phyloP scores from a whole-genome alignment of 2,329 filamentous ascomycete species.

The Epichloe sp. region DNA sequence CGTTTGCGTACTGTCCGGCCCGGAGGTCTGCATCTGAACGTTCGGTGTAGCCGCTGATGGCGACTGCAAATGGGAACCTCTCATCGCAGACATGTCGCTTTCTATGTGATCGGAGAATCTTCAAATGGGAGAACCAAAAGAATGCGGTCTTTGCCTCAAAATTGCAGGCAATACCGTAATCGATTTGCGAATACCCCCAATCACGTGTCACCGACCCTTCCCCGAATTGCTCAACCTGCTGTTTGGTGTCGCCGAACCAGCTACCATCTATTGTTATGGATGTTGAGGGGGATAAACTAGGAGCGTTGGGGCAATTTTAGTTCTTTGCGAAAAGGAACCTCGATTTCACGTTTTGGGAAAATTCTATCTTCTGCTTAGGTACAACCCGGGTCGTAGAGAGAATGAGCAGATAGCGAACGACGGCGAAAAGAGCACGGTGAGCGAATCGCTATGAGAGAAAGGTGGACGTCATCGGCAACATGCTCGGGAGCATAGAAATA shows the following conservation, averaged over 20 bases:
- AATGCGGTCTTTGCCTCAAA: not conserved
- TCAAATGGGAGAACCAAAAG: not conserved
- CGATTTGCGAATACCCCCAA: conserved; percentile 3
- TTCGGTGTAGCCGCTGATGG: conserved; percentile 3
- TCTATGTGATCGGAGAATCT: not conserved
- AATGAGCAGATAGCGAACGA: not conserved
- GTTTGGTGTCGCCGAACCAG: conserved; percentile 7
- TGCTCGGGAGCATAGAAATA: not conserved
- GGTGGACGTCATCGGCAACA: not conserved
- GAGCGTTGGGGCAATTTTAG: not conserved
- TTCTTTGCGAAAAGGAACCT: not conserved
- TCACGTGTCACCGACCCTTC: conserved; percentile 9
- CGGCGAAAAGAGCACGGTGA: not conserved
- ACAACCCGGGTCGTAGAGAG: not conserved
- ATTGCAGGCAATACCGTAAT: not conserved
- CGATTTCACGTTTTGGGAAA: not conserved
- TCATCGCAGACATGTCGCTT: conserved; percentile 19
- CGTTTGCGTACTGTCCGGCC: conserved; percentile 13
- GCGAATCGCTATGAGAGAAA: not conserved
- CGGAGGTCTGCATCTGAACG: conserved; percentile 12
- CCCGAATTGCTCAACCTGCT: conserved; percentile 9
- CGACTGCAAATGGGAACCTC: conserved; percentile 8
- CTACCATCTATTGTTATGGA: conserved; percentile 9
- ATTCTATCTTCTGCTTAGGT: not conserved
- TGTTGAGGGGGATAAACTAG: not conserved